A percentile compares a stretch with the other conserved stretches of the same genome.
These are phyloP conservation scores for Stagonosporopsis cucurbitacearum DNA, from an alignment of 2,329 filamentous ascomycete genomes.

Conservation along the genomic window DNA sequence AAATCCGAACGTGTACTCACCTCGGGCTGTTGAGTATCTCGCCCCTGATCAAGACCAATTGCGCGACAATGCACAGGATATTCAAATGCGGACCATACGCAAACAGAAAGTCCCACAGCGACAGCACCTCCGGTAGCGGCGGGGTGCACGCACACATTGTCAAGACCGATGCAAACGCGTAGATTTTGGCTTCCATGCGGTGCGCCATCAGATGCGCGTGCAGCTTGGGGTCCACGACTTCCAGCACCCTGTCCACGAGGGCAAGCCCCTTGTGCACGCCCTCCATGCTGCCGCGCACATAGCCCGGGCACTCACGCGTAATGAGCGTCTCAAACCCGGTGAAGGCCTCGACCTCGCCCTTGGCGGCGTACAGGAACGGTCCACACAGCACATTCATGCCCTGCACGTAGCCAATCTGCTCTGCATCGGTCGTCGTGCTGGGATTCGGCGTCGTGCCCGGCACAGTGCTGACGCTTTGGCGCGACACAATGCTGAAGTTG, in stretches of 20 bases:
- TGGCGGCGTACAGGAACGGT: slow-evolving; percentile 91
- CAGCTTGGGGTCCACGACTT: slow-evolving; percentile 88
- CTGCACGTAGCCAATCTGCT: slow-evolving; percentile 89
- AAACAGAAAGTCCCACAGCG: slow-evolving; percentile 96
- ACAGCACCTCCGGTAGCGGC: slow-evolving; percentile 88
- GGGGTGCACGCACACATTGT: slow-evolving; percentile 96
- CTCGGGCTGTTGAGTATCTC: slow-evolving; percentile 83
- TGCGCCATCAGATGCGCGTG: slow-evolving; percentile 84
- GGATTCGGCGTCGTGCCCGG: slow-evolving; percentile 38
- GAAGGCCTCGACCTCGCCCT: slow-evolving; percentile 94
- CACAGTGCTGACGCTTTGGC: slow-evolving; percentile 38
- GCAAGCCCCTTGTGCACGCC: slow-evolving; percentile 92
- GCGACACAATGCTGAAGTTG: slow-evolving; percentile 48
- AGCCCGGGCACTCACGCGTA: slow-evolving; percentile 86
- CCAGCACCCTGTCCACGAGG: slow-evolving; percentile 88
- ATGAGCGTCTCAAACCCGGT: slow-evolving; percentile 88
- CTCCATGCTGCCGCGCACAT: slow-evolving; percentile 95
- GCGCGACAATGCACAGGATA: slow-evolving; percentile 93
- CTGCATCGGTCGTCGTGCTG: slow-evolving; percentile 56
- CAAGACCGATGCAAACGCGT: slow-evolving; percentile 93
- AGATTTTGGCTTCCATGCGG: slow-evolving; percentile 89
- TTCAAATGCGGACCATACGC: slow-evolving; percentile 95
- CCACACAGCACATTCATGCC: slow-evolving; percentile 99
- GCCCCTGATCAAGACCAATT: slow-evolving; percentile 86
- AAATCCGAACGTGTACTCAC: slow-evolving; percentile 57